phyloP scores from a whole-genome alignment of 768 basidiomycete genomes.

The Lactarius evosmus region DNA sequence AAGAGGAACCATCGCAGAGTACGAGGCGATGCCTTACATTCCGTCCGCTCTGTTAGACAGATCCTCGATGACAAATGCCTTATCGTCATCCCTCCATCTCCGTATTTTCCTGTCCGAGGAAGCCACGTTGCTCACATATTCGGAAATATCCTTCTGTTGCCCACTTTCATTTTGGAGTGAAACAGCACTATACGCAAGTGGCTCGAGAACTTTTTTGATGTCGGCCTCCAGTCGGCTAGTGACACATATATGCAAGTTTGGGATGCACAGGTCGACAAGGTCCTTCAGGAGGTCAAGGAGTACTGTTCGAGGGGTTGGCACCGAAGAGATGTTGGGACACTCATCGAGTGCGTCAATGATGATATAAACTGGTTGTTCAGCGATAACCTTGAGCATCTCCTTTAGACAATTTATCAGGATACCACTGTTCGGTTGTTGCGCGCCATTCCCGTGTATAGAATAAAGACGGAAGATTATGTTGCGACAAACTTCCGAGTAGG shows the following conservation, averaged over 20 bases:
- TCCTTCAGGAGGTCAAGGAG: background rate
- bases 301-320: background rate
- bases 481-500: too few relatives aligned
- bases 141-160: background rate
- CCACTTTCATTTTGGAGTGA: background rate
- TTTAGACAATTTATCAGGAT: too few relatives aligned
- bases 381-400: too few relatives aligned
- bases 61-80: too few relatives aligned
- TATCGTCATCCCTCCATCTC: too few relatives aligned
- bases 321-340: background rate
- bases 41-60: too few relatives aligned
- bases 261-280: background rate
- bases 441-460: too few relatives aligned
- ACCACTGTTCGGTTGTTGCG: too few relatives aligned
- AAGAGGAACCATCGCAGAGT: too few relatives aligned
- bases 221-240: background rate
- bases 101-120: too few relatives aligned
- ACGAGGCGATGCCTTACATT: too few relatives aligned
- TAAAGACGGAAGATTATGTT: too few relatives aligned
- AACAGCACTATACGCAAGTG: background rate
- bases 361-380: background rate
- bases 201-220: background rate
- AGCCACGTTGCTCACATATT: background rate
- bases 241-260: background rate
- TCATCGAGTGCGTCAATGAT: background rate